A percentile compares a stretch with the other conserved stretches of the same genome.
phyloP scores from a whole-genome alignment of 345 rosid species.

The Laguncularia racemosa region DNA sequence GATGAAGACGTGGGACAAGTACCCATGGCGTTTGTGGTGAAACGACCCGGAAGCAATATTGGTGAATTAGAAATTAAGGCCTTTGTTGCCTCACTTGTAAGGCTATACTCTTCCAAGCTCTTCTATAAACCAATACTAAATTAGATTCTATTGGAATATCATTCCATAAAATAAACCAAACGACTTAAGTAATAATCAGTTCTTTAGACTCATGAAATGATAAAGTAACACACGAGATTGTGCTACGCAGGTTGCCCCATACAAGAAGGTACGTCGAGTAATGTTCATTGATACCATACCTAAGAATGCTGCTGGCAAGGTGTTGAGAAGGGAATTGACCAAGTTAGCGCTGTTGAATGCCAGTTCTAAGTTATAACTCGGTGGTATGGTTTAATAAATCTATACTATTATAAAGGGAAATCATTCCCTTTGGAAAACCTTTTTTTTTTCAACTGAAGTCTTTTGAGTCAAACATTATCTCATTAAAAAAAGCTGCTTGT shows the following conservation, averaged over 20 bases:
- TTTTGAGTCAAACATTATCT: no score
- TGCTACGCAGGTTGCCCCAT: constrained; percentile 38
- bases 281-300: constrained; percentile 37
- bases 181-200: no score
- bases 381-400: no score
- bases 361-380: constrained; percentile 27
- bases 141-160: no score
- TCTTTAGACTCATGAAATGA: no score
- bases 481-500: no score
- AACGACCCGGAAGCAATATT: constrained; percentile 24
- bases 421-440: no score
- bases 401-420: no score
- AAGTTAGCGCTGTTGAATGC: constrained; percentile 17
- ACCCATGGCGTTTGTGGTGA: constrained; percentile 45
- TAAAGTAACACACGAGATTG: no score
- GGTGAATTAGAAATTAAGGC: constrained; percentile 29
- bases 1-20: constrained; percentile 52
- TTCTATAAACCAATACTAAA: no score
- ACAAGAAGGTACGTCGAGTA: constrained; percentile 36
- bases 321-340: constrained; percentile 38
- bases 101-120: neutral
- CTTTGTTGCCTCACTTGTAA: constrained; percentile 33
- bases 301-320: constrained; percentile 43
- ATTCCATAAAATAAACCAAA: no score
- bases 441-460: no score